These are phyloP conservation scores for Phytophthora multivora DNA, from an alignment of 352 stramenopile species.

Conservation along the genomic window DNA sequence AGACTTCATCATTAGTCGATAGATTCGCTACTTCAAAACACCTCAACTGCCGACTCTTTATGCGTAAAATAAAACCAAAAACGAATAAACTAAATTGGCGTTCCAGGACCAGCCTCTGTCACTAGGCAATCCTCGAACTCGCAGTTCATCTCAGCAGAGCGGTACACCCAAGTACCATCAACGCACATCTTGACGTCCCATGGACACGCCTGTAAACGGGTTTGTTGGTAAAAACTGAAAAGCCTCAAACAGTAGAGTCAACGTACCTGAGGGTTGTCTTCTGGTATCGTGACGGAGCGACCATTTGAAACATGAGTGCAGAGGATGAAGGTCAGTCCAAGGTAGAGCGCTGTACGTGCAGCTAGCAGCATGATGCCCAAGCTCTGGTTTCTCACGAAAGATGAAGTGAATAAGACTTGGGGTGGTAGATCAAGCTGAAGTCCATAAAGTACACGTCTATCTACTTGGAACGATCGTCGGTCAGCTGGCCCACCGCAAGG, in stretches of 20 bases:
- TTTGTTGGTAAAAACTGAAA: not conserved
- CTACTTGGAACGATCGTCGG: constrained; percentile 24
- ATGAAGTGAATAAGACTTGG: constrained; percentile 19
- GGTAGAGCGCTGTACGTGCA: not conserved
- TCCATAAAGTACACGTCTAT: constrained; percentile 29
- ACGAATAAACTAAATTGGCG: too few relatives aligned
- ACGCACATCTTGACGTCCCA: constrained; percentile 69
- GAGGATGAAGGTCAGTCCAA: constrained; percentile 4
- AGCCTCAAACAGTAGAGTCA: not conserved
- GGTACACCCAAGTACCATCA: constrained; percentile 74
- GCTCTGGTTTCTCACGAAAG: not conserved
- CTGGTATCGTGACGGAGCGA: constrained; percentile 1
- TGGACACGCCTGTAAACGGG: constrained; percentile 42
- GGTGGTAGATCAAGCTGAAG: not conserved
- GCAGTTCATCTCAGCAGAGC: constrained; percentile 45
- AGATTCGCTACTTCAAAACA: not conserved
- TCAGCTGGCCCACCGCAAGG: constrained; percentile 41
- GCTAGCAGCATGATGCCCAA: not conserved
- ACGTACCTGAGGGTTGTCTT: constrained; percentile 50
- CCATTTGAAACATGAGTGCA: not conserved
- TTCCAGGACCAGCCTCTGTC: not conserved
- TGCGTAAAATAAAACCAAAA: constrained; percentile 3
- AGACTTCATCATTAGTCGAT: constrained; percentile 23
- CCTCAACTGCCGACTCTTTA: constrained; percentile 30
- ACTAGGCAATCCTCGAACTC: constrained; percentile 59